These are phyloP conservation scores for Apiospora koreana DNA, from an alignment of 2,329 filamentous ascomycete species.

Conservation along the genomic window DNA sequence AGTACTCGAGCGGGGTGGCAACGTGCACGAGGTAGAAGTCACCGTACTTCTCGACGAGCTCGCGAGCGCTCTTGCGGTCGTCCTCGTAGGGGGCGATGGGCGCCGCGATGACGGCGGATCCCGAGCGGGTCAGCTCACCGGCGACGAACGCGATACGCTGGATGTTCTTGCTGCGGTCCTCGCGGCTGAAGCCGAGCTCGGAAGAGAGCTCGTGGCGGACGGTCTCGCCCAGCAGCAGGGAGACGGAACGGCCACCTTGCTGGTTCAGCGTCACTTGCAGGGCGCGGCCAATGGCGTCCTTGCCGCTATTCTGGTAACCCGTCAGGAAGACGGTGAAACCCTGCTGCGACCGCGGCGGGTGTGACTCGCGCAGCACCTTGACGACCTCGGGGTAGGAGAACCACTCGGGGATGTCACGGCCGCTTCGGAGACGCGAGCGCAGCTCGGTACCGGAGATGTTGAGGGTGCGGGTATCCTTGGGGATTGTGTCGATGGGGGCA, in stretches of 20 bases:
- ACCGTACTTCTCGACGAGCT: slow-evolving; percentile 84
- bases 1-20: slow-evolving; percentile 86
- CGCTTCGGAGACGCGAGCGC: slow-evolving; percentile 84
- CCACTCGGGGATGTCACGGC: slow-evolving; percentile 96
- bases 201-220: slow-evolving; percentile 91
- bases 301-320: slow-evolving; percentile 94
- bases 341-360: slow-evolving; percentile 86
- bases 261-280: slow-evolving; percentile 98
- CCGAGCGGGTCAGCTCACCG: slow-evolving; percentile 88
- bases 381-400: slow-evolving; percentile 99
- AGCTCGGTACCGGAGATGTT: slow-evolving; percentile 91
- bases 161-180: slow-evolving; percentile 94
- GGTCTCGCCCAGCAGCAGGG: slow-evolving; percentile 92
- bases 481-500: slow-evolving; percentile 86
- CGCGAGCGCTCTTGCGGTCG: slow-evolving; percentile 74
- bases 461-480: slow-evolving; percentile 78
- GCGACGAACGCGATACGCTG: slow-evolving; percentile 95
- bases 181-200: slow-evolving; percentile 90
- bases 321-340: slow-evolving; percentile 99
- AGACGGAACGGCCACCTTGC: slow-evolving; percentile 92
- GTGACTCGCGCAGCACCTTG: slow-evolving; percentile 91
- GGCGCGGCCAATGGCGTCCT: slow-evolving; percentile 93
- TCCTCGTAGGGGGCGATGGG: slow-evolving; percentile 92
- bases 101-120: slow-evolving; percentile 92
- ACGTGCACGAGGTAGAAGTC: slow-evolving; percentile 96